Base-by-base conservation (phyloP, 2,329 filamentous ascomycete genomes). In the Malbranchea zuffiana region DNA sequence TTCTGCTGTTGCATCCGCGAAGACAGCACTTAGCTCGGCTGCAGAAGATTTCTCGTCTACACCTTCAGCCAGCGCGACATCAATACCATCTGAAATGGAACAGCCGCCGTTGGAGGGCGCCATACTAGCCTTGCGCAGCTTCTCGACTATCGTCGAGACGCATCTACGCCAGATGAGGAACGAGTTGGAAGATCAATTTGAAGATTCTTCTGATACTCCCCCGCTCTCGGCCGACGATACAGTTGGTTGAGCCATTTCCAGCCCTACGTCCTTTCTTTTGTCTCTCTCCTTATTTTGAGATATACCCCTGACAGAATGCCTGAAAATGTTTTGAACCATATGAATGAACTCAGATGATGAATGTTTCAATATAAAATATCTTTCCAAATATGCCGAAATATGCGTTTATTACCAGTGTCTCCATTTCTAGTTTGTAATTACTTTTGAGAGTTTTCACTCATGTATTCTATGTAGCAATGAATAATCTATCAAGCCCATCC, bases 1-100 rank as follows among this genome's bases (percentile, higher is more conserved):
- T 1, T 64, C 66, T n/a, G 69, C 72, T 4, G 72, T 68, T 5
- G 59, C 62, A 5, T 70, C 67, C 26, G 75, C 74, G 6, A 68
- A 71, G 41, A 60, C 60, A 16, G 73, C 69, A 2, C 69, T 77
- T 39, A 71, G 64, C 10, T 61, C 63, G 34, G 72, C 73, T 3
- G 63, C 79, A 36, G n/a, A n/a, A n/a, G n/a, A n/a, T n/a, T 78
- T 74, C 46, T 72, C 17, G 18, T 25, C 24, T 16, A 10, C 25
- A 5, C 8, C 18, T 4, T 31, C 37, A 29, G 28, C 37, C 12
- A 12, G 12, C n/a, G 17, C 8, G 10, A 19, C 29, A n/a, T 10
- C 8, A 6, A 8, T 18, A 3, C 6, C 6, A 5, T 3, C 17
- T 15, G 5, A 4, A 3, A 8, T 11, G 21, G 29, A 32, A 3